Conservation (phyloP, 257 asterid genomes). For the Solanum ahanhuiri region DNA sequence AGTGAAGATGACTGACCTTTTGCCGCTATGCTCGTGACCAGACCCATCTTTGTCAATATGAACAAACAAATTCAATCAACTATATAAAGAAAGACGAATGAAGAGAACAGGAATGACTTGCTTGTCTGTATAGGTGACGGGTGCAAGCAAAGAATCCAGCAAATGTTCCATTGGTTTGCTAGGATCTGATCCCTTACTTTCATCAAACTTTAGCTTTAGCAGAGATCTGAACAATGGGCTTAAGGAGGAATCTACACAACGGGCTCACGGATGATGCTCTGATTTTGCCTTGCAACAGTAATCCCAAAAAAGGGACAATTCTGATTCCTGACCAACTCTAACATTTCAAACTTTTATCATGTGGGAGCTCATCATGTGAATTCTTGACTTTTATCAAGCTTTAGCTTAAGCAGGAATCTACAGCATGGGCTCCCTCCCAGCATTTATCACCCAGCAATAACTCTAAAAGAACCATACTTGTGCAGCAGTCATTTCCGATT, state of each 20-base stretch:
- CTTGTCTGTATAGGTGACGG: background rate
- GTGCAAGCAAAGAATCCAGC: constrained; percentile 47
- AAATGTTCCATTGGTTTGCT: background rate
- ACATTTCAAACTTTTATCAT: background rate
- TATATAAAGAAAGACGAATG: background rate
- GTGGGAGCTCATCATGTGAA: background rate
- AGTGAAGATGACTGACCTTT: constrained; percentile 30
- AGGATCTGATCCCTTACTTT: constrained; percentile 31
- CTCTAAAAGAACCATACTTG: background rate
- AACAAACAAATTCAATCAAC: background rate
- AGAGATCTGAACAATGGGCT: background rate
- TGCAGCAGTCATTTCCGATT: background rate
- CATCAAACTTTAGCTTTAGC: constrained; percentile 6
- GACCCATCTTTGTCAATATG: constrained; percentile 42
- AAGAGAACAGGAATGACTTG: constrained; percentile 35
- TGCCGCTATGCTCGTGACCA: constrained; percentile 63
- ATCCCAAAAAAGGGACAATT: background rate
- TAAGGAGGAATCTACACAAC: background rate
- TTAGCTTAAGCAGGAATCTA: background rate
- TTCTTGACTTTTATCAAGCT: background rate
- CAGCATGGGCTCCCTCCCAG: background rate
- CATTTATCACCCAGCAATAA: background rate
- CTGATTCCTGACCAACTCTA: background rate
- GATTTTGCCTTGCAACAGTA: background rate
- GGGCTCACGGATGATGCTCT: background rate